phyloP scores from a whole-genome alignment of 495 filamentous ascomycete species.

The Tuber aestivum region DNA sequence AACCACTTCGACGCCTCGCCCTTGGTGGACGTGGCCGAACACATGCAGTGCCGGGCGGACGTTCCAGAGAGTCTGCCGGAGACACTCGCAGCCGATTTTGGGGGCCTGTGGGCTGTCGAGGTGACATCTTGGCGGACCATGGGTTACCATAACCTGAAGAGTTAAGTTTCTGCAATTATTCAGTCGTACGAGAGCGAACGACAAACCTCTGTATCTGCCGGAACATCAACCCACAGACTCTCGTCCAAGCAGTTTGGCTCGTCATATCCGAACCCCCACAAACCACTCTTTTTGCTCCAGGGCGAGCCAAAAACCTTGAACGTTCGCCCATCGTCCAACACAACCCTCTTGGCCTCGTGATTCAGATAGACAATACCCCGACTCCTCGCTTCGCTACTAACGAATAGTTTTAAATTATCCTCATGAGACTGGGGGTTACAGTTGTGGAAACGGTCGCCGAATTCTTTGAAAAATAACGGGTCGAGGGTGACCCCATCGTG shows the following conservation, averaged over 20 bases:
- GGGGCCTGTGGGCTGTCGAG: slow-evolving; percentile 54
- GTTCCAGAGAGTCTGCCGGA: slow-evolving; percentile 71
- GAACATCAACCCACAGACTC: slow-evolving; percentile 56
- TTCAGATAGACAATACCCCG: slow-evolving; percentile 49
- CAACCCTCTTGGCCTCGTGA: slow-evolving; percentile 41
- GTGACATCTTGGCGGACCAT: slow-evolving; percentile 69
- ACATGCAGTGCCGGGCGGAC: slow-evolving; percentile 75
- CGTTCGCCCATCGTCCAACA: slow-evolving; percentile 32
- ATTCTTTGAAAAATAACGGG: slow-evolving; percentile 14
- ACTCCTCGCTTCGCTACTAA: slow-evolving; percentile 9
- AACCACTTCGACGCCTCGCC: slow-evolving; percentile 56
- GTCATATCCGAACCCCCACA: slow-evolving; percentile 35
- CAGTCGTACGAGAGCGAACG: not conserved
- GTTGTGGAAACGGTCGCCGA: slow-evolving; percentile 19
- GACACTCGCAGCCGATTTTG: slow-evolving; percentile 61
- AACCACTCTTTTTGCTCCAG: slow-evolving; percentile 24
- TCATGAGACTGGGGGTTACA: slow-evolving; percentile 18
- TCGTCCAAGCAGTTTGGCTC: slow-evolving; percentile 14
- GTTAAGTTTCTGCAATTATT: not conserved
- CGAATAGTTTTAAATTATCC: slow-evolving; percentile 27
- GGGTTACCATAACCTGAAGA: slow-evolving; percentile 59
- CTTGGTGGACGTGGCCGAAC: slow-evolving; percentile 82
- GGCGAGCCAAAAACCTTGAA: slow-evolving; percentile 38
- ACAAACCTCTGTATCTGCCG: slow-evolving; percentile 63
- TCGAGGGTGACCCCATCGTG: slow-evolving; percentile 38